phyloP scores from a whole-genome alignment of 2,329 filamentous ascomycete genomes.

The Fusarium piperis region DNA sequence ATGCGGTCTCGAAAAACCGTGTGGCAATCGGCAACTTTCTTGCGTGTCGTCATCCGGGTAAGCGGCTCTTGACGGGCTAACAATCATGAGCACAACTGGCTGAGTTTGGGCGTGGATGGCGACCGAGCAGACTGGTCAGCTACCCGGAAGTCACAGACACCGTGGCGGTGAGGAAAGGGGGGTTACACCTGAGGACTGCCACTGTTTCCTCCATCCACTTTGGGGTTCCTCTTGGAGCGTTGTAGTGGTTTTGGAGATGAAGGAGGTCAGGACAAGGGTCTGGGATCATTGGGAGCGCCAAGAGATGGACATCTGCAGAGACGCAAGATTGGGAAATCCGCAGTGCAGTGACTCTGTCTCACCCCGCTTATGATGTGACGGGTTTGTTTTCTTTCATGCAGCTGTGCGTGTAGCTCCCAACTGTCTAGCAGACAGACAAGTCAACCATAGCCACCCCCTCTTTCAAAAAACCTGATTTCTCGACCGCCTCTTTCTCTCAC shows the following conservation, averaged over 20 bases:
- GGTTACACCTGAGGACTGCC: background rate
- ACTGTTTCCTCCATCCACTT: background rate
- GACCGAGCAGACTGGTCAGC: background rate
- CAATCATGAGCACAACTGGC: background rate
- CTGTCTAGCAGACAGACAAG: background rate
- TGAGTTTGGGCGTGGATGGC: background rate
- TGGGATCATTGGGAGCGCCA: background rate
- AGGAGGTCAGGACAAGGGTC: background rate
- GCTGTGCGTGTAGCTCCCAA: background rate
- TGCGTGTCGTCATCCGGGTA: background rate
- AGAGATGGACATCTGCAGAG: background rate
- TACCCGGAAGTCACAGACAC: background rate
- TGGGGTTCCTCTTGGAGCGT: background rate
- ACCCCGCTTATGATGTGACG: background rate
- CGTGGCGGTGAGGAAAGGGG: background rate
- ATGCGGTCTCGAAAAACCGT: background rate
- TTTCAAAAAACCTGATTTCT: background rate
- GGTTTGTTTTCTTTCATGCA: background rate
- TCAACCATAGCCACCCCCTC: background rate
- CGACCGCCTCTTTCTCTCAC: background rate
- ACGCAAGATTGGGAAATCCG: background rate
- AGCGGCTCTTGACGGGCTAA: background rate
- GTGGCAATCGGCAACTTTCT: background rate
- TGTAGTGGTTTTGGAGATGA: background rate
- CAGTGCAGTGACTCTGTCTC: background rate